These are phyloP conservation scores for Lichina pygmaea DNA, from an alignment of 495 filamentous ascomycete genomes.

Conservation along the genomic window DNA sequence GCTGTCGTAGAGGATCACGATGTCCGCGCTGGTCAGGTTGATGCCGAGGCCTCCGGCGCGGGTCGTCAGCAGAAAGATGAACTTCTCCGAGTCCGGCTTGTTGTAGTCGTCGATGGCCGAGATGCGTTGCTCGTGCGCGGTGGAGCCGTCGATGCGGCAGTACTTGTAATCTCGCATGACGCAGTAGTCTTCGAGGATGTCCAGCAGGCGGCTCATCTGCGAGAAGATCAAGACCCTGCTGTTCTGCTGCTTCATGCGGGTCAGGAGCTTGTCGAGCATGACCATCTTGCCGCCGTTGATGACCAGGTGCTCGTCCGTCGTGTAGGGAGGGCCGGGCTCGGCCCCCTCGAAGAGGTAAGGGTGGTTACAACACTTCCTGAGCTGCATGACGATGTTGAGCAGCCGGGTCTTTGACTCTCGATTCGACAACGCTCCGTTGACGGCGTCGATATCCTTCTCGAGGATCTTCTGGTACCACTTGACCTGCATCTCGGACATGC, in stretches of 20 bases:
- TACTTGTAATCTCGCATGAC: slow-evolving; percentile 87
- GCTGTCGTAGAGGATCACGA: slow-evolving; percentile 94
- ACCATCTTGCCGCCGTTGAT: slow-evolving; percentile 93
- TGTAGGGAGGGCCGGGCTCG: slow-evolving; percentile 91
- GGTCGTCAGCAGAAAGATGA: slow-evolving; percentile 91
- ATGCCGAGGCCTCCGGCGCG: slow-evolving; percentile 94
- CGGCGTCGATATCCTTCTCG: slow-evolving; percentile 96
- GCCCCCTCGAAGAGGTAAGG: slow-evolving; percentile 97
- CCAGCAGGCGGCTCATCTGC: slow-evolving; percentile 92
- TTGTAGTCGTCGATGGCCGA: slow-evolving; percentile 97
- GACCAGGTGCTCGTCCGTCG: slow-evolving; percentile 88
- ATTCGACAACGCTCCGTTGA: slow-evolving; percentile 90
- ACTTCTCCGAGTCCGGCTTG: slow-evolving; percentile 82
- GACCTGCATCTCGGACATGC: slow-evolving; percentile 97
- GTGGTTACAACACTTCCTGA: slow-evolving; percentile 97
- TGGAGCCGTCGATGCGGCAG: slow-evolving; percentile 92
- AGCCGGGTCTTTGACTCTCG: slow-evolving; percentile 95
- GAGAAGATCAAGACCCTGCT: slow-evolving; percentile 95
- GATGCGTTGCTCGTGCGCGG: slow-evolving; percentile 94
- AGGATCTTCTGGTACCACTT: slow-evolving; percentile 99
- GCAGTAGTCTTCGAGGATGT: slow-evolving; percentile 96
- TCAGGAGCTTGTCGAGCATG: slow-evolving; percentile 80
- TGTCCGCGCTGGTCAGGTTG: slow-evolving; percentile 85
- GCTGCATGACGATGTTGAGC: slow-evolving; percentile 99
- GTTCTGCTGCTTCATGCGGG: slow-evolving; percentile 55